phyloP scores from a whole-genome alignment of 2,329 filamentous ascomycete genomes.

The Aspergillus costaricaensis region DNA sequence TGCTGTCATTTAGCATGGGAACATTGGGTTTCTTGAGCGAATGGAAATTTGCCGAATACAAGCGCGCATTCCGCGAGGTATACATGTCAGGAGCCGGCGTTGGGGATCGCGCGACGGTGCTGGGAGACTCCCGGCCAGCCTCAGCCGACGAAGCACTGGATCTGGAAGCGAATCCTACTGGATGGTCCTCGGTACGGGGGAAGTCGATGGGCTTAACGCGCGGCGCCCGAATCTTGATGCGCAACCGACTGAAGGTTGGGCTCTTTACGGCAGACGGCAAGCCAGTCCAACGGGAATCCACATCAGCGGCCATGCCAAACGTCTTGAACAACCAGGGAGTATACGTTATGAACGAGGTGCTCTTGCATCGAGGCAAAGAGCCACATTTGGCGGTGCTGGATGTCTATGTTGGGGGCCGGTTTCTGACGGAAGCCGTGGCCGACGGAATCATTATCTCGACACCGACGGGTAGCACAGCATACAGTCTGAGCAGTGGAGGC shows the following conservation, averaged over 20 bases:
- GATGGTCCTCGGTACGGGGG: constrained; percentile 74
- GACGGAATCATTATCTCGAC: constrained; percentile 95
- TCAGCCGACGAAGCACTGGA: constrained; percentile 24
- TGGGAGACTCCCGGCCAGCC: constrained; percentile 48
- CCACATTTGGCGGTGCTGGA: constrained; percentile 91
- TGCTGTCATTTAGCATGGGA: constrained; percentile 95
- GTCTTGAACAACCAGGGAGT: constrained; percentile 46
- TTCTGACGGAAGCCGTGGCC: constrained; percentile 89
- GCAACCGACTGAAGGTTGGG: constrained; percentile 83
- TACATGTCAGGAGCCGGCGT: constrained; percentile 74
- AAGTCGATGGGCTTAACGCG: constrained; percentile 77
- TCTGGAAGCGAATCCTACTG: constrained; percentile 43
- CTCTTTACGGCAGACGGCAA: constrained; percentile 71
- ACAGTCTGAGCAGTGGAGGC: constrained; percentile 88
- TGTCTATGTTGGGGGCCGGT: constrained; percentile 84
- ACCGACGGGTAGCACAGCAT: constrained; percentile 92
- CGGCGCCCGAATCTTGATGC: constrained; percentile 77
- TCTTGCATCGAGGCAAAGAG: constrained; percentile 85
- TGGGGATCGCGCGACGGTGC: constrained; percentile 47
- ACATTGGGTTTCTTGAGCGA: constrained; percentile 92
- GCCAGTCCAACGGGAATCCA: constrained; percentile 53
- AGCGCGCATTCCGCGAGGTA: constrained; percentile 85
- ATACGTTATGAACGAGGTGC: constrained; percentile 90
- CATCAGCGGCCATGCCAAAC: constrained; percentile 30
- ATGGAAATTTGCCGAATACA: constrained; percentile 94